A percentile compares a stretch with the other conserved stretches of the same genome.
These are phyloP conservation scores for Roridomyces roridus DNA, from an alignment of 768 basidiomycete species.

Conservation along the genomic window DNA sequence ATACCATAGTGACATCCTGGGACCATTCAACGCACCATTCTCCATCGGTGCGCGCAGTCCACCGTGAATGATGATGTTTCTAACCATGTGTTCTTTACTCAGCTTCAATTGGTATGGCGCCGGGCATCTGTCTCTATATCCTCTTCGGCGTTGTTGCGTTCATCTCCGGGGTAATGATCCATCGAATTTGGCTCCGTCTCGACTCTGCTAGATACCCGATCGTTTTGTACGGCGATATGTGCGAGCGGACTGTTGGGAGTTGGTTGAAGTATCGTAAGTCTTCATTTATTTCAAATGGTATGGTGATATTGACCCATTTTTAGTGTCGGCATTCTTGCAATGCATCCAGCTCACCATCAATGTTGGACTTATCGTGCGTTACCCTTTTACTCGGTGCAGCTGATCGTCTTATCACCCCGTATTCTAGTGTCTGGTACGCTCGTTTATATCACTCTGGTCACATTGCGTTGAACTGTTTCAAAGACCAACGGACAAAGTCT, in stretches of 20 bases:
- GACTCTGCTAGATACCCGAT: constrained; percentile 5
- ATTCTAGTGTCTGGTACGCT: neutral
- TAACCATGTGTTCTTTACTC: neutral
- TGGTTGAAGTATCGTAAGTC: constrained; percentile 8
- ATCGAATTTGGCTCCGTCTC: constrained; percentile 5
- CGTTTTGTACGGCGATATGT: constrained; percentile 5
- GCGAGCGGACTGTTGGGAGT: neutral
- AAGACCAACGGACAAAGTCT: constrained; percentile 7
- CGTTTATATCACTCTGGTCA: neutral
- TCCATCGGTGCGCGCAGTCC: neutral
- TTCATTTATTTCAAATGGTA: neutral
- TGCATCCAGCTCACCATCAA: constrained; percentile 8
- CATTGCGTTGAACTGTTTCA: no score
- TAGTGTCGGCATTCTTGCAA: constrained; percentile 4
- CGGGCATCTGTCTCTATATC: constrained; percentile 2
- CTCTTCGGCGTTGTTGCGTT: constrained; percentile 2
- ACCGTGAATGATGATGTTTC: no score
- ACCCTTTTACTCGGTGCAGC: neutral
- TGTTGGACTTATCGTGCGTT: constrained; percentile 2
- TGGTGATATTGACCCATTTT: neutral
- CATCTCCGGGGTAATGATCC: constrained; percentile 4
- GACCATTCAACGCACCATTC: constrained; percentile 5
- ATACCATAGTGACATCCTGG: neutral
- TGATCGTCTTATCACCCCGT: no score
- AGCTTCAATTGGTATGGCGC: constrained; percentile 7